These are phyloP conservation scores for Gossypium raimondii DNA, from an alignment of 345 rosid genomes.

Conservation along the genomic window DNA sequence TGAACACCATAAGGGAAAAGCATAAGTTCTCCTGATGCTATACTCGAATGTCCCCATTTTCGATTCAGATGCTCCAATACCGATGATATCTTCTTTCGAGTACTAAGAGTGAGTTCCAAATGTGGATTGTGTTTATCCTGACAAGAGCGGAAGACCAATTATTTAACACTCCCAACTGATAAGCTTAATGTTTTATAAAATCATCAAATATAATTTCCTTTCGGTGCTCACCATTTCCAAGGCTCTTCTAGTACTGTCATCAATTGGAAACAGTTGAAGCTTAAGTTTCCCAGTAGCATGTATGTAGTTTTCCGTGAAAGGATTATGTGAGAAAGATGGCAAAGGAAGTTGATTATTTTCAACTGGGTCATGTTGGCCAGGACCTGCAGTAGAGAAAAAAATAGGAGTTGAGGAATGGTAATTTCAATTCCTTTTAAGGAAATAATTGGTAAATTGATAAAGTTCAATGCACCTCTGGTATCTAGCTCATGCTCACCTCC, in stretches of 20 bases:
- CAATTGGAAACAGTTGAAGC: slow-evolving; percentile 94
- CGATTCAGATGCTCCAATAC: slow-evolving; percentile 87
- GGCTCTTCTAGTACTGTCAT: slow-evolving; percentile 76
- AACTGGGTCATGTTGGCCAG: slow-evolving; percentile 41
- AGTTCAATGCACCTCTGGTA: slow-evolving; percentile 27
- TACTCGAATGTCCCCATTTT: slow-evolving; percentile 91
- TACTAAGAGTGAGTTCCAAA: slow-evolving; percentile 92
- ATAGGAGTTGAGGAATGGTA: slow-evolving; percentile 13
- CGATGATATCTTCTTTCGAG: slow-evolving; percentile 90
- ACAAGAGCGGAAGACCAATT: slow-evolving; percentile 28
- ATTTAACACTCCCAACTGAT: slow-evolving; percentile 1
- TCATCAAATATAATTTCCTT: slow-evolving; percentile 18
- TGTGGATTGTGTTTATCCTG: slow-evolving; percentile 94
- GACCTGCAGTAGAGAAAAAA: slow-evolving; percentile 26
- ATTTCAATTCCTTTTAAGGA: slow-evolving; percentile 18
- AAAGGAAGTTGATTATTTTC: slow-evolving; percentile 40
- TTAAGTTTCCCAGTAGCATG: slow-evolving; percentile 62
- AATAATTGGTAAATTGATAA: slow-evolving; percentile 18
- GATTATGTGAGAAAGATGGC: slow-evolving; percentile 41
- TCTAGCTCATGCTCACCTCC: slow-evolving; percentile 48
- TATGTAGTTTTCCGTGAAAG: slow-evolving; percentile 41
- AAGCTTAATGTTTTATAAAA: slow-evolving; percentile 13
- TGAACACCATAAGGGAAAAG: slow-evolving; percentile 71
- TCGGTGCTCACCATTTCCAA: slow-evolving; percentile 72
- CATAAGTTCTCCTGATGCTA: slow-evolving; percentile 74